Percentiles rank a stretch among this genome's conserved stretches.
Conservation (phyloP, 192 early-diverging fungal genomes). For the Backusella liffmaniae region DNA sequence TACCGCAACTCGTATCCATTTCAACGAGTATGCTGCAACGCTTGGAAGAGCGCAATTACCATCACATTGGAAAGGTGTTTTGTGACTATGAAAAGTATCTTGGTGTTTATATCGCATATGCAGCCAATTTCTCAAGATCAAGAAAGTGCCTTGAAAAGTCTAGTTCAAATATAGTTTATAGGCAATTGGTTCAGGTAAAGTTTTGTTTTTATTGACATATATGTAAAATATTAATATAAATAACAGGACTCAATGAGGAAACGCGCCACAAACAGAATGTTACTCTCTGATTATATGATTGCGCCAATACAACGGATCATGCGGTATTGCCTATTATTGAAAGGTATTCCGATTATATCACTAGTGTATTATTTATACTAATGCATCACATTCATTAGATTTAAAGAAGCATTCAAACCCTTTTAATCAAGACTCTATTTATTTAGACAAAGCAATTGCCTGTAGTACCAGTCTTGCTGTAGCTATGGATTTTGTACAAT, state of each 20-base stretch:
- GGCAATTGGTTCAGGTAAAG: slow-evolving; percentile 30
- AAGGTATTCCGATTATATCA: slow-evolving; percentile 25
- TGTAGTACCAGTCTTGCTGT: slow-evolving; percentile 21
- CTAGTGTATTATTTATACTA: not conserved
- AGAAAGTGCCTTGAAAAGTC: slow-evolving; percentile 18
- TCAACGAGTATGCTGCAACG: slow-evolving; percentile 16
- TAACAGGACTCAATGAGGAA: slow-evolving; percentile 28
- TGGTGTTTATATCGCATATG: slow-evolving; percentile 34
- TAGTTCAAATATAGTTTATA: slow-evolving; percentile 27
- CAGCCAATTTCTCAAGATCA: slow-evolving; percentile 29
- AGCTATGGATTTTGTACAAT: slow-evolving; percentile 34
- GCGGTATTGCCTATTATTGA: slow-evolving; percentile 67
- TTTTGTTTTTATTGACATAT: not conserved
- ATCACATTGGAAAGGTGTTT: slow-evolving; percentile 27
- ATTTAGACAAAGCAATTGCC: slow-evolving; percentile 28
- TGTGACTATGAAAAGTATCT: slow-evolving; percentile 22
- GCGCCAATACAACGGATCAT: slow-evolving; percentile 77
- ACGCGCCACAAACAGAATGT: slow-evolving; percentile 48
- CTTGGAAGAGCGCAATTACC: slow-evolving; percentile 1
- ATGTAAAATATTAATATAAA: not conserved
- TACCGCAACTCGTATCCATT: slow-evolving; percentile 31
- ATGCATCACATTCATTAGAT: slow-evolving; percentile 10
- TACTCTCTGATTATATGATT: slow-evolving; percentile 70
- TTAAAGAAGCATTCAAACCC: slow-evolving; percentile 33
- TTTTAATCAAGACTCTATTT: slow-evolving; percentile 18